Conservation (phyloP, 2,329 filamentous ascomycete species). For the Coniochaeta prunicola region DNA sequence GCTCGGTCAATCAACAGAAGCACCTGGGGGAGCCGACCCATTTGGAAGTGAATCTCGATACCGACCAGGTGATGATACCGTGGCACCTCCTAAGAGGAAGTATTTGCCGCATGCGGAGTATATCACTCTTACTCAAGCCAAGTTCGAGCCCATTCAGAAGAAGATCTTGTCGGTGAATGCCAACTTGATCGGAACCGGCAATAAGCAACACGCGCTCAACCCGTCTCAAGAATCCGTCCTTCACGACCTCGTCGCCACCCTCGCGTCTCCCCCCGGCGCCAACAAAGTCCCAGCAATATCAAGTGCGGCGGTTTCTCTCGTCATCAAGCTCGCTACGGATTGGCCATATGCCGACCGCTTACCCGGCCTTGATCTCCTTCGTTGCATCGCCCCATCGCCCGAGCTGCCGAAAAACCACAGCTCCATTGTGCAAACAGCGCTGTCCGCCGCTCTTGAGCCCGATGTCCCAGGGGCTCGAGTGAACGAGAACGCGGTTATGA, state of each 20-base stretch:
- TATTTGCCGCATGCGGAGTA: slow-evolving; percentile 74
- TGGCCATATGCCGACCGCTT: slow-evolving; percentile 81
- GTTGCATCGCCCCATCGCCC: slow-evolving; percentile 68
- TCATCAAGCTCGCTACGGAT: slow-evolving; percentile 63
- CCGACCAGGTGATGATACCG: slow-evolving; percentile 56
- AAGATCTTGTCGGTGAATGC: slow-evolving; percentile 58
- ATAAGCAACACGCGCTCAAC: slow-evolving; percentile 68
- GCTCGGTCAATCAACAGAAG: slow-evolving; percentile 54
- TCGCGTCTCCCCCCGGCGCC: slow-evolving; percentile 49
- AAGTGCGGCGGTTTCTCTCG: slow-evolving; percentile 49
- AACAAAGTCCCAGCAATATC: slow-evolving; percentile 19
- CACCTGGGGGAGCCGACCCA: slow-evolving; percentile 49
- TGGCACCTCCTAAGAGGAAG: slow-evolving; percentile 40
- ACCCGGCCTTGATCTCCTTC: slow-evolving; percentile 78
- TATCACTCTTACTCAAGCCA: slow-evolving; percentile 68
- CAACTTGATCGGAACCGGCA: slow-evolving; percentile 60
- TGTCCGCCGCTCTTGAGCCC: slow-evolving; percentile 29
- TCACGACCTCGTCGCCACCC: slow-evolving; percentile 49
- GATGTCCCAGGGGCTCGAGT: slow-evolving; percentile 27
- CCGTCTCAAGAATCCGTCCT: slow-evolving; percentile 58
- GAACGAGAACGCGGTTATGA: slow-evolving; percentile 78
- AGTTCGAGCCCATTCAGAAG: slow-evolving; percentile 40
- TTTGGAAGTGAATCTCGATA: slow-evolving; percentile 75
- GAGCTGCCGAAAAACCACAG: slow-evolving; percentile 53
- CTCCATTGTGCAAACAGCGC: slow-evolving; percentile 52